Base-by-base conservation (phyloP, 1,284 basidiomycete species). In the Cutaneotrichosporon sp. region DNA sequence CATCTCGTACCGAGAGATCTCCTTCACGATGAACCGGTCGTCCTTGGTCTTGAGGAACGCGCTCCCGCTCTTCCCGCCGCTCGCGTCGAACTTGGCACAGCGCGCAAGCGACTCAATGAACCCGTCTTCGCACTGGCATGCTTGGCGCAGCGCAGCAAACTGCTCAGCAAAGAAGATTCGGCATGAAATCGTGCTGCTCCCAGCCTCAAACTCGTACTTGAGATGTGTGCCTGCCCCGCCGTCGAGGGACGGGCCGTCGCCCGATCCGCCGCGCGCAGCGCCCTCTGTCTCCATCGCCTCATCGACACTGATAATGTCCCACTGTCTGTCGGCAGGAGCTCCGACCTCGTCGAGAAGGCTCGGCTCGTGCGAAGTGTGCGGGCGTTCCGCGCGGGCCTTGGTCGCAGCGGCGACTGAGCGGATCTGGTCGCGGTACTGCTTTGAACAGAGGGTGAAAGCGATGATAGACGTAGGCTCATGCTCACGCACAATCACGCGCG, bases 401-500 rank as follows among this genome's bases (percentile, higher is more conserved):
- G 52, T 35, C 8, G 45, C 49, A 9, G 47, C 42, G 7, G 57
- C 85, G 83, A 92, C n/a, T 81, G 87, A 59, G 4, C 69, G 75
- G 49, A 94, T 78, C 80, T 90, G 86, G 19, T 93, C 88, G 31
- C 86, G 81, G 71, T 97, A 96, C 60, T 87, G 86, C 22, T 85
- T 85, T 3, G 92, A 91, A 86, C 87, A 90, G 41, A 99, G 78
- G 9, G 92, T 92, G 51, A 97, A 84, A 4, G 96, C 94, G 60
- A 98, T 94, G 64, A 98, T 96, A 9, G 92, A 97, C 0, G 92
- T 97, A 3, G 96, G 96, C 72, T 99, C 96, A 70, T 97, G 93
- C 44, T 93, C 94, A 20, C 96, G 83, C 24, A 98, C 88, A 45
- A 97, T 86, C 81, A 97, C 94, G 1, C 87, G 86, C 14, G 90